A percentile compares a stretch with the other conserved stretches of the same genome.
Conservation (phyloP, 257 asterid genomes). For the Forsythia viridissima region DNA sequence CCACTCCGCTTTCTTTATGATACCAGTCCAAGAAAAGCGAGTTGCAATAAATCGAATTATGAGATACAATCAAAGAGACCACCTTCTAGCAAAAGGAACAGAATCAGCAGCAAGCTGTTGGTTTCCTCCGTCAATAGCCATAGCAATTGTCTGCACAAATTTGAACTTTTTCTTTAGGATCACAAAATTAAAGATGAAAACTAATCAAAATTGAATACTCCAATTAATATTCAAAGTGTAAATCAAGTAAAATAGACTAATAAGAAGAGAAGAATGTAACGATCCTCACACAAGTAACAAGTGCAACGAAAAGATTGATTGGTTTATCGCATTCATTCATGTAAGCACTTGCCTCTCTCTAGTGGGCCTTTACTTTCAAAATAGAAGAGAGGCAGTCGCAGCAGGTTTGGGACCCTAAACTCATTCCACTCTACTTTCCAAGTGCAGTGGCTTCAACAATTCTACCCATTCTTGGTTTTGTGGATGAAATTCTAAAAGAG, state of each 20-base stretch:
- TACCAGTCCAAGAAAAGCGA: too few species aligned
- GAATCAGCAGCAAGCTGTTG: conserved; percentile 36
- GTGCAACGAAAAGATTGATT: neutral
- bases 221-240: neutral
- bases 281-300: neutral
- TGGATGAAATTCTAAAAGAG: neutral
- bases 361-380: too few species aligned
- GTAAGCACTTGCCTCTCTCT: too few species aligned
- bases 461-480: too few species aligned
- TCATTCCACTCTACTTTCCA: neutral
- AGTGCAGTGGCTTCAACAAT: neutral
- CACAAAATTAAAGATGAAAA: neutral
- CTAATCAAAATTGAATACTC: neutral
- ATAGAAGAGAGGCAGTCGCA: neutral
- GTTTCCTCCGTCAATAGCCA: conserved; percentile 32
- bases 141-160: conserved; percentile 21
- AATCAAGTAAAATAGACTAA: neutral
- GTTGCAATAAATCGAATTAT: neutral
- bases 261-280: neutral
- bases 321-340: too few species aligned
- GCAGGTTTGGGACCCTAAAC: neutral
- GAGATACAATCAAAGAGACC: neutral
- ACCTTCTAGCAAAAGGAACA: conserved; percentile 61
- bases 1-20: too few species aligned
- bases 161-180: conserved; percentile 24